Base-by-base conservation (phyloP, 208 protist genomes). In the Plasmodiophora brassicae region DNA sequence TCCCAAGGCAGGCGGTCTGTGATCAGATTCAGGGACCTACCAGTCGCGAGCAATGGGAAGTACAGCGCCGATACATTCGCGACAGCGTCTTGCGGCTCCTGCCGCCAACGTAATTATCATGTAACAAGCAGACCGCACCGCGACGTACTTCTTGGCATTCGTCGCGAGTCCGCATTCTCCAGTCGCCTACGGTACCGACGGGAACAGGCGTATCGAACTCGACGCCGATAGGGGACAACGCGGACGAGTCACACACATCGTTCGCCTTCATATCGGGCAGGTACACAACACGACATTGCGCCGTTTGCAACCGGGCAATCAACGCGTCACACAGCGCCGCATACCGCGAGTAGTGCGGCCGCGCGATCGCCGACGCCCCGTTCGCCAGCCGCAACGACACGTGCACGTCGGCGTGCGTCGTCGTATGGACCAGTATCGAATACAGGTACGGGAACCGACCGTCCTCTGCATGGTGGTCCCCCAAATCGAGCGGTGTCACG, bases 151-250 rank as follows among this genome's bases (percentile, higher is more conserved):
- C 41, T n/a, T 14, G n/a, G 5, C 5, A 5, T 38, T 78, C n/a
- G n/a, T 78, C 65, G 20, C 65, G 65, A 78, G 32, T 78, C 10
- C 65, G 65, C 32, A 78, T n/a, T 32, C 65, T 78, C 65, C 65
- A 78, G 41, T 78, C 14, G 5, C 41, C n/a, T 32, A 78, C 10
- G 20, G 32, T 32, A 32, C 65, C 65, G 5, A 5, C 65, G 5
- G 65, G n/a, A 38, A 78, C 20, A 36, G 65, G 14, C 5, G 14
- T 5, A 8, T n/a, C 41, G n/a, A 78, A 78, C 65, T 78, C 14
- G 5, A 78, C 20, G 10, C 65, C 65, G 65, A 78, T 78, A n/a
- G 65, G 65, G 5, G n/a, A n/a, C 32, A 38, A 25, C 14, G 50
- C 25, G 20, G 25, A 25, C 14, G 50, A 57, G 25, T 57, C 25